Conservation (phyloP, 208 protist species). For the Trypanosoma cruzi region DNA sequence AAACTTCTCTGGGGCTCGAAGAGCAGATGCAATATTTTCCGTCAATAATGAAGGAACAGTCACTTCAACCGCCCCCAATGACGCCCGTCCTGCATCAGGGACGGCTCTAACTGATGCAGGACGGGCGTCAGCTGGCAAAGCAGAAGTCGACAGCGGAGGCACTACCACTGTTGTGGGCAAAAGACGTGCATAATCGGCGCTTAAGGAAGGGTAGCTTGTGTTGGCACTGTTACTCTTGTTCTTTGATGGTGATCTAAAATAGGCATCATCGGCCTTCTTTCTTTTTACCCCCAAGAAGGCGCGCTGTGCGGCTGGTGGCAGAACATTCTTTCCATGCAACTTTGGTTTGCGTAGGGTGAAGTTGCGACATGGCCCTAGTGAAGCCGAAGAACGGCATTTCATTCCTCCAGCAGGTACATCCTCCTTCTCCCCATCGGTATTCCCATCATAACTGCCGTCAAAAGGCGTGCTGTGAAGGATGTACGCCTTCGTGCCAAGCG, state of each 20-base stretch:
- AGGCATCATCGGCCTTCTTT: neutral
- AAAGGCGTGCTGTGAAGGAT: neutral
- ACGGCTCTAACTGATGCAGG: neutral
- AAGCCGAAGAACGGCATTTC: slow-evolving; percentile 1
- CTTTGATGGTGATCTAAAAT: neutral
- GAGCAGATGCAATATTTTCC: neutral
- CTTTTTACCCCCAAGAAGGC: neutral
- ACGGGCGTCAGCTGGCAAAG: neutral
- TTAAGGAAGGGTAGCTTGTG: neutral
- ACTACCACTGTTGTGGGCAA: slow-evolving; percentile 20
- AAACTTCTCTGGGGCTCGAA: neutral
- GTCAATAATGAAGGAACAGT: neutral
- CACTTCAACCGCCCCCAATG: neutral
- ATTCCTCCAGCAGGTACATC: neutral
- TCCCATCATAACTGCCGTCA: neutral
- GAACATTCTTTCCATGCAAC: neutral
- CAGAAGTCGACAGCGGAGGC: neutral
- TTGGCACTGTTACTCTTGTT: neutral
- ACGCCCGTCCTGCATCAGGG: neutral
- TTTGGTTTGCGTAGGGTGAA: neutral
- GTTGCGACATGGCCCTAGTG: slow-evolving; percentile 4
- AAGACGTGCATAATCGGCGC: neutral
- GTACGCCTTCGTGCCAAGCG: slow-evolving; percentile 22
- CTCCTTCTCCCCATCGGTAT: neutral
- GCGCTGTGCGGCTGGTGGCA: neutral